A percentile compares a stretch with the other conserved stretches of the same genome.
Conservation (phyloP, 2,329 filamentous ascomycete genomes). For the Stemphylium vesicarium region DNA sequence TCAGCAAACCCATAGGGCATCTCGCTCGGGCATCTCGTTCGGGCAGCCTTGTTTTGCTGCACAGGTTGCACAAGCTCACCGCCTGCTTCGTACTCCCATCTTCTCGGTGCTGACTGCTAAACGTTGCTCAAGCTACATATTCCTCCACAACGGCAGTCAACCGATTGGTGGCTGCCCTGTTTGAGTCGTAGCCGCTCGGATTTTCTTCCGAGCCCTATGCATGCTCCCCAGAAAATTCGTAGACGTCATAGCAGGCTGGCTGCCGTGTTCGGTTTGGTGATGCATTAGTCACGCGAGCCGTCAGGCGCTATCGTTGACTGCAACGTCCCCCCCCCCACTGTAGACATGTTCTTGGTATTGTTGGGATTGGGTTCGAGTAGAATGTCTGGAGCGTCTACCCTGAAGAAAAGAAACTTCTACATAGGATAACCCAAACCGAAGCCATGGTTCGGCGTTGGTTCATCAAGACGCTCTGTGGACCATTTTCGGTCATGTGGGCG, state of each 20-base stretch:
- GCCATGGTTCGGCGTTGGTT: conserved; percentile 8
- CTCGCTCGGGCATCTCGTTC: neutral
- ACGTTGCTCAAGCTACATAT: conserved; percentile 26
- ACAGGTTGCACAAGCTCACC: conserved; percentile 33
- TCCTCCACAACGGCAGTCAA: conserved; percentile 21
- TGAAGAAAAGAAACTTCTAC: neutral
- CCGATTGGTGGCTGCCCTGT: conserved; percentile 29
- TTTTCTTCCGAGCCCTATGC: neutral
- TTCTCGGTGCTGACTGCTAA: conserved; percentile 10
- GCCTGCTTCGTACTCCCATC: conserved; percentile 25
- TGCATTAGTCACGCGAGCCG: conserved; percentile 24
- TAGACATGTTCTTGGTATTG: neutral
- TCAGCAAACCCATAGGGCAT: neutral
- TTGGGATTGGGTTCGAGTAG: neutral
- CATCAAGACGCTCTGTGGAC: conserved; percentile 13
- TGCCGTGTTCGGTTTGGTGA: neutral
- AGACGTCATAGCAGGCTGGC: conserved; percentile 10
- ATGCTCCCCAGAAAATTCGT: neutral
- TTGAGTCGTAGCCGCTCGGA: neutral
- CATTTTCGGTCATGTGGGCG: neutral
- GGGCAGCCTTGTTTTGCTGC: neutral
- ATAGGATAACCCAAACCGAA: neutral
- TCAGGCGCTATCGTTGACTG: conserved; percentile 27
- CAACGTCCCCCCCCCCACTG: conserved; percentile 6
- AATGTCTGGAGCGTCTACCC: neutral